phyloP scores from a whole-genome alignment of 495 filamentous ascomycete species.

The Pseudevernia furfuracea region DNA sequence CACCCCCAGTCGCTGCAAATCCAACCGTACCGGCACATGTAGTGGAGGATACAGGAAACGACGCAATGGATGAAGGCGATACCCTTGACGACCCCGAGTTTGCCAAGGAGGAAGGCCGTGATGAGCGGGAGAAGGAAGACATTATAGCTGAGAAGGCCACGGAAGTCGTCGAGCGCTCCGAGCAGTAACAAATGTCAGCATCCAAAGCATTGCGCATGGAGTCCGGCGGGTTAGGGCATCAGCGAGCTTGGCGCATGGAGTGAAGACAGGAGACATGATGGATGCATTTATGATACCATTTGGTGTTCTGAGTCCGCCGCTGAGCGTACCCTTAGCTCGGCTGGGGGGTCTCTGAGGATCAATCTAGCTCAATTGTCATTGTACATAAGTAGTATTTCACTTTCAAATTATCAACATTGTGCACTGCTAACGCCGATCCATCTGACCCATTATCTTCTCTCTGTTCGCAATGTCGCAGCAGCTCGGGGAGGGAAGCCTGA shows the following conservation, averaged over 20 bases:
- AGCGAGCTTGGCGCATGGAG: neutral
- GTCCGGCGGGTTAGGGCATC: neutral
- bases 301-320: neutral
- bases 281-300: neutral
- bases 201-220: neutral
- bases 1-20: constrained; percentile 23
- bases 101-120: constrained; percentile 28
- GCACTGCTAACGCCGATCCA: too few species aligned
- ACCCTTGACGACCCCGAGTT: constrained; percentile 28
- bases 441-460: too few species aligned
- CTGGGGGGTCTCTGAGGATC: neutral
- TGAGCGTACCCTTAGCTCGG: neutral
- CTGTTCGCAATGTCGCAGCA: too few species aligned
- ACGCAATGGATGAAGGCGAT: constrained; percentile 32
- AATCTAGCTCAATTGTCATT: neutral
- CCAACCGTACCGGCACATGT: constrained; percentile 22
- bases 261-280: neutral
- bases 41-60: constrained; percentile 20
- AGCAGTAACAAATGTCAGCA: constrained; percentile 14
- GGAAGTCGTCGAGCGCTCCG: constrained; percentile 23
- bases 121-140: constrained; percentile 28
- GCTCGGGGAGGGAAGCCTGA: too few species aligned
- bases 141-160: constrained; percentile 29
- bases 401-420: too few species aligned
- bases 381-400: neutral